phyloP scores from a whole-genome alignment of 2,329 filamentous ascomycete species.

The Plenodomus biglobosus region DNA sequence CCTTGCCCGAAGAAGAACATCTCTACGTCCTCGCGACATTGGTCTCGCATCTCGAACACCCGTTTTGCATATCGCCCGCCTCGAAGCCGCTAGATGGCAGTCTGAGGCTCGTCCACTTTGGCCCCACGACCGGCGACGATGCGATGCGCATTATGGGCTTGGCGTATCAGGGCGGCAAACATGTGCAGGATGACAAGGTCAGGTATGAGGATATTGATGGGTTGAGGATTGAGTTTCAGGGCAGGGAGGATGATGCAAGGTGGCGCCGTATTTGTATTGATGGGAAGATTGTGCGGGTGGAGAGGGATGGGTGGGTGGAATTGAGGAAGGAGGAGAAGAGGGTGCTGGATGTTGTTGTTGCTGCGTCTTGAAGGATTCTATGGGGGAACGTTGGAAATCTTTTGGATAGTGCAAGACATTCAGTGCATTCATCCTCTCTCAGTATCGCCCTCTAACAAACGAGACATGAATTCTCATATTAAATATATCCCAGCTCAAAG shows the following conservation, averaged over 20 bases:
- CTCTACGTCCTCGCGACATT: conserved; percentile 76
- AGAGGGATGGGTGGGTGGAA: conserved; percentile 69
- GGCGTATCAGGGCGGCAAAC: conserved; percentile 60
- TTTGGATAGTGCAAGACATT: too few species aligned
- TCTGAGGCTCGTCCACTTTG: conserved; percentile 75
- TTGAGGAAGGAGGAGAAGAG: conserved; percentile 55
- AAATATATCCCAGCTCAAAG: too few species aligned
- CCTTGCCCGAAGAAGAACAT: conserved; percentile 55
- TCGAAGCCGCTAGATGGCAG: conserved; percentile 70
- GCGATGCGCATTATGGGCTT: conserved; percentile 75
- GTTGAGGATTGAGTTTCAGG: conserved; percentile 63
- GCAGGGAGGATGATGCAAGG: conserved; percentile 62
- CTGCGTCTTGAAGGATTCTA: too few species aligned
- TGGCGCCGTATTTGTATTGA: conserved; percentile 93
- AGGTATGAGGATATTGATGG: conserved; percentile 71
- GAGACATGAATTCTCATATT: too few species aligned
- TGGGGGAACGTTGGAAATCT: too few species aligned
- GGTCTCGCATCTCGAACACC: conserved; percentile 78
- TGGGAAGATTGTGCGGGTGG: conserved; percentile 78
- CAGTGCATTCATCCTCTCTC: too few species aligned
- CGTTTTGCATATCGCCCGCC: conserved; percentile 77
- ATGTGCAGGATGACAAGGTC: conserved; percentile 59
- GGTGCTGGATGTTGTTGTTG: conserved; percentile 44
- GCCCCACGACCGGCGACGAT: conserved; percentile 62
- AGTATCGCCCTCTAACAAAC: too few species aligned